Evolutionary conservation across 2,329 filamentous ascomycete genomes (phyloP).

Genomic region (Aspergillus tamarii): DNA sequence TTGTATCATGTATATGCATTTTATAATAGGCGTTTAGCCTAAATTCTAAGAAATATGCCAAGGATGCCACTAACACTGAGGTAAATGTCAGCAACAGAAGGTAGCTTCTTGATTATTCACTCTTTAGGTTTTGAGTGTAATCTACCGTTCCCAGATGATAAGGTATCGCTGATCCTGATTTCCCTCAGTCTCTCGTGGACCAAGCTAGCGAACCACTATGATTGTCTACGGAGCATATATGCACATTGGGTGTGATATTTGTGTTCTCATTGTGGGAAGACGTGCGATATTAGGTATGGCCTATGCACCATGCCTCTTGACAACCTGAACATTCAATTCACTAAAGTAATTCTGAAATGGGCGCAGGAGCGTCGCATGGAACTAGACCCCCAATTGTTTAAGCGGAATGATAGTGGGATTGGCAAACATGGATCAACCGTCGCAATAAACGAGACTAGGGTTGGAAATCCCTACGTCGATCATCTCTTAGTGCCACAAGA

Average conservation of each 20-base stretch:
- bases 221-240: neutral
- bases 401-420: neutral
- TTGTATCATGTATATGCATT: neutral
- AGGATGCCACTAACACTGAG: neutral
- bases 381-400: neutral
- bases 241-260: neutral
- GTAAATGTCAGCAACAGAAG: neutral
- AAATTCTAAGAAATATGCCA: neutral
- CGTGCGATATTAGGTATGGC: neutral
- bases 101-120: neutral
- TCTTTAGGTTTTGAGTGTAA: neutral
- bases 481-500: neutral
- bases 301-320: neutral
- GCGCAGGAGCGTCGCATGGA: neutral
- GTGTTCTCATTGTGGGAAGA: neutral
- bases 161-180: neutral
- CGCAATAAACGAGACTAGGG: neutral
- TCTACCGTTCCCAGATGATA: neutral
- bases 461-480: neutral
- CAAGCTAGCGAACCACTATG: neutral
- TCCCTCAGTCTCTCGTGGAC: neutral
- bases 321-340: neutral
- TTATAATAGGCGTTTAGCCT: neutral
- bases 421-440: neutral
- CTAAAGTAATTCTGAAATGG: neutral